A percentile compares a stretch with the other conserved stretches of the same genome.
phyloP scores from a whole-genome alignment of 352 stramenopile species.

The Albugo candida region DNA sequence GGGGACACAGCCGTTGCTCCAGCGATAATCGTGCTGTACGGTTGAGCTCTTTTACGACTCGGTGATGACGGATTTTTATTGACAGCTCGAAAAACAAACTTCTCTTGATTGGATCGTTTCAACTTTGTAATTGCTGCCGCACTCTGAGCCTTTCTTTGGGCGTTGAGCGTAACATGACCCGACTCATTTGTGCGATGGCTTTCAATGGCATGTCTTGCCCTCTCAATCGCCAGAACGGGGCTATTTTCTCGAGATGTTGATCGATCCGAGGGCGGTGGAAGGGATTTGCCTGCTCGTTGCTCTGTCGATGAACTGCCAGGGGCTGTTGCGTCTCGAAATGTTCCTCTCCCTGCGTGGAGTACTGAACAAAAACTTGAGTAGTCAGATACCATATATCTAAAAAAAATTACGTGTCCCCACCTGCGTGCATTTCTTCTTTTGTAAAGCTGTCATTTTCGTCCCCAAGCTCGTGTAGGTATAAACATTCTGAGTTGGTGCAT shows the following conservation, averaged over 20 bases:
- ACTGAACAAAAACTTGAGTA: not conserved
- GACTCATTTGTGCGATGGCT: not conserved
- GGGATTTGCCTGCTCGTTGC: constrained; percentile 27
- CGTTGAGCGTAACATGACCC: constrained; percentile 9
- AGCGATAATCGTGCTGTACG: constrained; percentile 31
- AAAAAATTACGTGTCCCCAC: constrained; percentile 10
- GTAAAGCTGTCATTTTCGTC: constrained; percentile 87
- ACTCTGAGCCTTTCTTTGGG: constrained; percentile 52
- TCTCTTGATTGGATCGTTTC: constrained; percentile 9
- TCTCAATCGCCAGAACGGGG: not conserved
- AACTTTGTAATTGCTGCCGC: constrained; percentile 50
- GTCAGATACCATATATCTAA: constrained; percentile 2
- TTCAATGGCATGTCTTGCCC: not conserved
- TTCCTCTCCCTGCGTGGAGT: constrained; percentile 21
- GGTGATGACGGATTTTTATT: constrained; percentile 4
- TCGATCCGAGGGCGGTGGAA: constrained; percentile 16
- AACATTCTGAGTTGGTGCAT: constrained; percentile 88
- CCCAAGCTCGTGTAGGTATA: constrained; percentile 87
- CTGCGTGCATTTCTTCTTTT: constrained; percentile 85
- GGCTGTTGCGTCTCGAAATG: constrained; percentile 40
- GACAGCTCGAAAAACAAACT: constrained; percentile 1
- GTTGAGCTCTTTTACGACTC: constrained; percentile 9
- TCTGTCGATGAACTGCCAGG: constrained; percentile 18
- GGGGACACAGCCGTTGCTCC: constrained; percentile 1
- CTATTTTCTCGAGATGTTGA: not conserved